Conservation (phyloP, 768 basidiomycete genomes). For the Collybiopsis luxurians region DNA sequence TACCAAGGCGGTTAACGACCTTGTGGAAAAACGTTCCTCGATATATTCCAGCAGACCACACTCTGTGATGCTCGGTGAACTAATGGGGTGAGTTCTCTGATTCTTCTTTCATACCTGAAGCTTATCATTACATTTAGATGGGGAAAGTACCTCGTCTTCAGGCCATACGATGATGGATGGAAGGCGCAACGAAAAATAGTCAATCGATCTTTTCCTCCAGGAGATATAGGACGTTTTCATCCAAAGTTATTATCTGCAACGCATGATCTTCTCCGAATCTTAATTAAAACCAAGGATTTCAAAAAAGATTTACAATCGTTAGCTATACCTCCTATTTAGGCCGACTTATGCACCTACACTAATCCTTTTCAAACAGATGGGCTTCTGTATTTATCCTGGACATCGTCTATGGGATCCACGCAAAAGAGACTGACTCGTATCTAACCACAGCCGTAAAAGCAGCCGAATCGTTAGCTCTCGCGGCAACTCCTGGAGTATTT, state of each 20-base stretch:
- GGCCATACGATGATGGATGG: neutral
- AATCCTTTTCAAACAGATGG: slow-evolving; percentile 6
- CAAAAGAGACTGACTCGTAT: neutral
- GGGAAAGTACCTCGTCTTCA: neutral
- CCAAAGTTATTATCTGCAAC: neutral
- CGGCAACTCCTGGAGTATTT: slow-evolving; percentile 18
- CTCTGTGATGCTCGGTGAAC: slow-evolving; percentile 9
- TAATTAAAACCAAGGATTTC: neutral
- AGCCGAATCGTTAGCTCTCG: slow-evolving; percentile 5
- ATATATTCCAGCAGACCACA: slow-evolving; percentile 3
- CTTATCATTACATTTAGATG: slow-evolving; percentile 1
- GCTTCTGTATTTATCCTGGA: slow-evolving; percentile 21
- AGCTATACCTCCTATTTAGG: neutral
- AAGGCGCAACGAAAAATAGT: neutral
- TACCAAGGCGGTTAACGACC: slow-evolving; percentile 6
- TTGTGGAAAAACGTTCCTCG: slow-evolving; percentile 7
- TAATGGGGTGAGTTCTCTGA: slow-evolving; percentile 6
- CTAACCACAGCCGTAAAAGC: slow-evolving; percentile 9
- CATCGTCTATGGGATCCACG: slow-evolving; percentile 25
- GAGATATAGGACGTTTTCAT: neutral
- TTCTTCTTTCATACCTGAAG: neutral
- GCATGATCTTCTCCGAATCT: neutral
- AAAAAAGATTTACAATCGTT: neutral
- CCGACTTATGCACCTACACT: no score
- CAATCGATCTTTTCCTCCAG: neutral